phyloP scores from a whole-genome alignment of 352 stramenopile species.

The Phytophthora multivora region DNA sequence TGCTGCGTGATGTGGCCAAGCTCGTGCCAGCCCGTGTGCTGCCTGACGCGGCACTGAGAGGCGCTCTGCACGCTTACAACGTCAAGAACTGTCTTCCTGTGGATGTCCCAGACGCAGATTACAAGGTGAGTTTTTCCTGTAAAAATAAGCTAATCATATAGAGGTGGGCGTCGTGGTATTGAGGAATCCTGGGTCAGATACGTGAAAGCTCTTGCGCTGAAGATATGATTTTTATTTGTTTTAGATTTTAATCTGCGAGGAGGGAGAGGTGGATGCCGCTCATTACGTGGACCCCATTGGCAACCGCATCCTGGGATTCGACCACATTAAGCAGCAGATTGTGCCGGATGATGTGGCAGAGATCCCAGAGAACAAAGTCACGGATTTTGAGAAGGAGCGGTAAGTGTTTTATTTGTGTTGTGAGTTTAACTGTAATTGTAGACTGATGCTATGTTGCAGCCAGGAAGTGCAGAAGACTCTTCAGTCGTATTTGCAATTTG shows the following conservation, averaged over 20 bases:
- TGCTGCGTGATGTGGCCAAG: constrained; percentile 84
- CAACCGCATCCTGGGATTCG: constrained; percentile 80
- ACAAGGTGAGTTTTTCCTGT: constrained; percentile 53
- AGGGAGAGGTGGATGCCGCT: constrained; percentile 76
- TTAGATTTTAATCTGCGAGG: constrained; percentile 82
- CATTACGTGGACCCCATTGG: constrained; percentile 88
- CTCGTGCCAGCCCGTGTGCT: constrained; percentile 79
- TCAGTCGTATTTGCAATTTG: constrained; percentile 82
- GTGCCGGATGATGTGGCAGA: constrained; percentile 57
- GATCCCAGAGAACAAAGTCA: constrained; percentile 42
- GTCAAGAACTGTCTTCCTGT: constrained; percentile 69
- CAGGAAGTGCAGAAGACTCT: constrained; percentile 64
- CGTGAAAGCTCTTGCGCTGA: background rate
- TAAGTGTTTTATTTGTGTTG: constrained; percentile 28
- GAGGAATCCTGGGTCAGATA: background rate
- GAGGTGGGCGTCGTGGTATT: background rate
- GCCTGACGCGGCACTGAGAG: constrained; percentile 65
- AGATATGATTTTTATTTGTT: background rate
- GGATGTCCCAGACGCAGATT: constrained; percentile 69
- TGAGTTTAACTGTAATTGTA: background rate
- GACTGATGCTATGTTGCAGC: constrained; percentile 10
- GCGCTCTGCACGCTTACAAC: constrained; percentile 86
- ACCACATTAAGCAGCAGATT: constrained; percentile 84
- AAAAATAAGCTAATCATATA: background rate
- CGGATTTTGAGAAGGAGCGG: constrained; percentile 74